phyloP scores from a whole-genome alignment of 805 yeast genomes.

The Metschnikowia arizonensis region DNA sequence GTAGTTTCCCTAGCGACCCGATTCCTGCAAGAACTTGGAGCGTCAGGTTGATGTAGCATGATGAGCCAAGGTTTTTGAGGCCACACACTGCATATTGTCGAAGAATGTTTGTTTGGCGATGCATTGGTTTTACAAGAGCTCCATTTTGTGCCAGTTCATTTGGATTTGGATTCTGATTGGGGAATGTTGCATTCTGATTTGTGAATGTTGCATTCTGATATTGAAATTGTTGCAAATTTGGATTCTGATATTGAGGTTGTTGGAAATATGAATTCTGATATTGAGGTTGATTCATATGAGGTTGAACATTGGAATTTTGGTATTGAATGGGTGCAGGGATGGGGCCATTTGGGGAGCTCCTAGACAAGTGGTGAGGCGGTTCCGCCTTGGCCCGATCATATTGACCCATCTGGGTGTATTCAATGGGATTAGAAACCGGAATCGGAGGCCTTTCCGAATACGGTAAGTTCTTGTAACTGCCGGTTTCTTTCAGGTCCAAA shows the following conservation, averaged over 20 bases:
- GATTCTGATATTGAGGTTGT: too few species aligned
- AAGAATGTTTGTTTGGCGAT: slow-evolving; percentile 12
- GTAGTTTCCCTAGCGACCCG: slow-evolving; percentile 44
- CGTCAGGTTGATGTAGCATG: slow-evolving; percentile 74
- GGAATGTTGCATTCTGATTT: too few species aligned
- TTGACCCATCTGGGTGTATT: neutral
- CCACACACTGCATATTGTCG: slow-evolving; percentile 55
- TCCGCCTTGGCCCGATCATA: neutral
- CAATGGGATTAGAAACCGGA: neutral
- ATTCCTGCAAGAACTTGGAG: slow-evolving; percentile 65
- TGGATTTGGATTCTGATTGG: neutral
- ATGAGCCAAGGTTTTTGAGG: slow-evolving; percentile 61
- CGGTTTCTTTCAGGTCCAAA: neutral
- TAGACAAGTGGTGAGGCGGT: neutral
- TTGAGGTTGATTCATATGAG: neutral
- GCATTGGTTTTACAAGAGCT: neutral
- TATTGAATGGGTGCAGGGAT: neutral
- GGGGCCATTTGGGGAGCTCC: too few species aligned
- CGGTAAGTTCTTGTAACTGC: neutral
- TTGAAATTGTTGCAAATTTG: too few species aligned
- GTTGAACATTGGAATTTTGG: neutral
- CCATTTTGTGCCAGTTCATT: neutral
- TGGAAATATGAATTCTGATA: neutral
- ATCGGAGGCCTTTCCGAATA: neutral
- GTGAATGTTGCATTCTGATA: too few species aligned